Conservation (phyloP, 2,329 filamentous ascomycete genomes). For the Fusarium sp. region DNA sequence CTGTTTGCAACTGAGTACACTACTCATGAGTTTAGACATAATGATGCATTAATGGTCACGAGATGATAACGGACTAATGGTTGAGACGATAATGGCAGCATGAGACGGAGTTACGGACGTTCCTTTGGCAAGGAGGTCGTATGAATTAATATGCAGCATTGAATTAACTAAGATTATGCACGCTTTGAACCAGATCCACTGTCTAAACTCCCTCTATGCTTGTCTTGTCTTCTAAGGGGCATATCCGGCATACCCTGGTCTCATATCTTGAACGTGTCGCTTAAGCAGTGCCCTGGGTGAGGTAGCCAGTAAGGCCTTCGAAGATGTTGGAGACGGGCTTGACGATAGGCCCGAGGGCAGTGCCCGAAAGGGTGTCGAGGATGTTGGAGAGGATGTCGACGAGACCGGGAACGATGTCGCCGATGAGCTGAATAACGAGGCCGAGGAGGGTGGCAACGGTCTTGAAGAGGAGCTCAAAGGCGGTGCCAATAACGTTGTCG, state of each 20-base stretch:
- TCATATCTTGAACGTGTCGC: neutral
- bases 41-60: neutral
- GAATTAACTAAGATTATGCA: constrained; percentile 6
- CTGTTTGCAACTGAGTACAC: neutral
- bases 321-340: constrained; percentile 4
- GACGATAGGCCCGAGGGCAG: constrained; percentile 3
- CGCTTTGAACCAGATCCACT: constrained; percentile 4
- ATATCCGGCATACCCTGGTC: neutral
- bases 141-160: neutral
- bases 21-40: neutral
- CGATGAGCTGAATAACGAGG: constrained; percentile 14
- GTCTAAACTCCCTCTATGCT: constrained; percentile 8
- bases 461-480: constrained; percentile 5
- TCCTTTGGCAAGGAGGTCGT: neutral
- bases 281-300: constrained; percentile 8
- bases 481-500: constrained; percentile 7
- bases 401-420: constrained; percentile 21
- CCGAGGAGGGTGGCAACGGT: constrained; percentile 11
- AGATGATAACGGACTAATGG: neutral
- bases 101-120: neutral
- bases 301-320: constrained; percentile 2
- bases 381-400: constrained; percentile 12
- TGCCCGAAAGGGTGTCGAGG: constrained; percentile 14
- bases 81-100: neutral
- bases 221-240: neutral